Evolutionary conservation across 2,329 filamentous ascomycete genomes (phyloP), one percentile per base, ranked within the genome.

Genomic region (Diaporthe batatas): DNA sequence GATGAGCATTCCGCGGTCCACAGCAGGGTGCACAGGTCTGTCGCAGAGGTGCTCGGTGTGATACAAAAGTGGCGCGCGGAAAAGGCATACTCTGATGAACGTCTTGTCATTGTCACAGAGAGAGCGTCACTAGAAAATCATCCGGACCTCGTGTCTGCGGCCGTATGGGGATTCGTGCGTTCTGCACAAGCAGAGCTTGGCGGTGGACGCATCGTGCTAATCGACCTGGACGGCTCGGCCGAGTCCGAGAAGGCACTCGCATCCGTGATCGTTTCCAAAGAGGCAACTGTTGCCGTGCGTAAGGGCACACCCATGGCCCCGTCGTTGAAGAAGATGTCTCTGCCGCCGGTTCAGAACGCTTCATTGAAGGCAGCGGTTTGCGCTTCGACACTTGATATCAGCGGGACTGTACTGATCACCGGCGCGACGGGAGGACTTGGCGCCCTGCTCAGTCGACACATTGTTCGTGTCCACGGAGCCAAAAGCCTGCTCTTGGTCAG

Each of bases 371-470:
- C 29, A 2, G 23, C 29, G 2, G n/a, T 14, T 25, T 36, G 32
- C 8, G 4, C 16, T 39, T 53, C 62, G 39, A 39, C 44, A 12
- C 47, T 67, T 10, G 62, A 67, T 7, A 21, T 53, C 7, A 67
- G 32, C 32, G 62, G 62, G n/a, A 67, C 62, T 2, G 62, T 67
- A 10, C n/a, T 67, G 14, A 67, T 67, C n/a, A 67, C 62, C 10
- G 62, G 62, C 3, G 62, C n/a, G 11, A 67, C 47, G 8, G 62
- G 62, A 10, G 62, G 47, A n/a, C 44, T 67, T 4, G 62, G 62
- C 12, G 62, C 44, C 14, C 23, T 67, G 32, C 32, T 67, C 32
- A 53, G 32, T 5, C 62, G 47, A 1, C 62, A 67, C n/a, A 39
- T 67, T n/a, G 32, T 34, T 0, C 47, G 1, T 3, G 32, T 16